Evolutionary conservation across 208 protist species (phyloP).

Genomic region (Herpetomonas tarakana): DNA sequence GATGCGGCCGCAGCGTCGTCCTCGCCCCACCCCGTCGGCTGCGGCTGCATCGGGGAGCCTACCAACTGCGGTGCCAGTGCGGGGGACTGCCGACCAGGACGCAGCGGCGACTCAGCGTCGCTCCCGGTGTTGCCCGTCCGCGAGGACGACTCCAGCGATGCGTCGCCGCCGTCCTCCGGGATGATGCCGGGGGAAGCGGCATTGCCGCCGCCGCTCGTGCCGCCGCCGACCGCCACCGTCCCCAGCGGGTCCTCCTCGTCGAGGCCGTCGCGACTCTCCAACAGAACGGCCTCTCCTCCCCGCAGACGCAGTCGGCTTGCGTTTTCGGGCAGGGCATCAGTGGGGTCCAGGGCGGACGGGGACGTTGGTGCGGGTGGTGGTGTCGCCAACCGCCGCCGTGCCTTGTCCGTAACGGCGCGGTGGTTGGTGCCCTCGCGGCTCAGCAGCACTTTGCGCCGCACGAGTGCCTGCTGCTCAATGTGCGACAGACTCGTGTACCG

Average conservation of each 20-base stretch:
- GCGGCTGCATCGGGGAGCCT: neutral
- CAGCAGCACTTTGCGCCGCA: slow-evolving; percentile 66
- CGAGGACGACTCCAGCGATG: neutral
- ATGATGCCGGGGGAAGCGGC: slow-evolving; percentile 5
- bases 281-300: neutral
- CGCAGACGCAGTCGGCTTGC: neutral
- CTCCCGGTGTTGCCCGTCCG: no score
- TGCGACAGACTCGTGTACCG: slow-evolving; percentile 60
- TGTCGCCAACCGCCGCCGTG: slow-evolving; percentile 10
- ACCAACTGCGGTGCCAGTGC: neutral
- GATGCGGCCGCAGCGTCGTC: slow-evolving; percentile 5
- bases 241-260: neutral
- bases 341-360: neutral
- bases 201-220: slow-evolving; percentile 1
- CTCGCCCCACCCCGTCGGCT: neutral
- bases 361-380: slow-evolving; percentile 10
- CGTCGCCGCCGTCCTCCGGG: neutral
- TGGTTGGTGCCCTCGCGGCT: slow-evolving; percentile 72
- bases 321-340: slow-evolving; percentile 1
- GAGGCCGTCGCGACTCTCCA: neutral
- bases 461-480: slow-evolving; percentile 65
- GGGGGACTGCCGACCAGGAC: neutral
- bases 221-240: slow-evolving; percentile 4
- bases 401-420: slow-evolving; percentile 29
- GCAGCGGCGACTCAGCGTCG: neutral